Conservation (phyloP, 1,139 yeast genomes). For the Pichia sp. region DNA sequence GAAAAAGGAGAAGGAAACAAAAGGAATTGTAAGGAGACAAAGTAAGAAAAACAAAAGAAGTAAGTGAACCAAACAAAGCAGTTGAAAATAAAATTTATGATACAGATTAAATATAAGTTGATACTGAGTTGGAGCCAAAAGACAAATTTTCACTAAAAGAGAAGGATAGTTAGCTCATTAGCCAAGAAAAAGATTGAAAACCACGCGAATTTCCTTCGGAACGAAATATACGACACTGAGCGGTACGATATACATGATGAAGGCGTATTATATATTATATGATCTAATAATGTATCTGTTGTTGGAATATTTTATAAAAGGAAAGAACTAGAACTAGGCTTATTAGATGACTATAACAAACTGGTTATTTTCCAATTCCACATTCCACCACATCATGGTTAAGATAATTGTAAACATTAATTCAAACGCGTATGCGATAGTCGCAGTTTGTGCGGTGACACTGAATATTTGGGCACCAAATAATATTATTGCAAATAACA, state of each 20-base stretch:
- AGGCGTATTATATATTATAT: no score
- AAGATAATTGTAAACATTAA: constrained; percentile 18
- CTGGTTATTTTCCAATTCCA: constrained; percentile 17
- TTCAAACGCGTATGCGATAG: constrained; percentile 22
- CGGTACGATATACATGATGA: not conserved
- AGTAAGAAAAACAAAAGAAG: no score
- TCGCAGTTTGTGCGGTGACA: constrained; percentile 16
- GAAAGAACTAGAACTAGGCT: no score
- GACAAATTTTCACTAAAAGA: not conserved
- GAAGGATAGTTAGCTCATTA: no score
- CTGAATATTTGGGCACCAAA: constrained; percentile 12
- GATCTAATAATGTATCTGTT: no score
- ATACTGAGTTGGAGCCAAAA: not conserved
- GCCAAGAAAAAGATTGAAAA: no score
- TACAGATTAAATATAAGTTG: no score
- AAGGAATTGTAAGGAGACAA: no score
- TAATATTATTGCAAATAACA: constrained; percentile 14
- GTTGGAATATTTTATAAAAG: no score
- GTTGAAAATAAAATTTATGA: not conserved
- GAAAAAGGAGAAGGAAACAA: not conserved
- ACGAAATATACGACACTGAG: not conserved
- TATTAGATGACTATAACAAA: not conserved
- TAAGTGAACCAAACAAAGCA: not conserved
- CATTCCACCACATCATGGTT: constrained; percentile 25
- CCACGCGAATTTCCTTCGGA: not conserved